A percentile compares a stretch with the other conserved stretches of the same genome.
phyloP scores from a whole-genome alignment of 345 rosid genomes.

The Microthlaspi erraticum region DNA sequence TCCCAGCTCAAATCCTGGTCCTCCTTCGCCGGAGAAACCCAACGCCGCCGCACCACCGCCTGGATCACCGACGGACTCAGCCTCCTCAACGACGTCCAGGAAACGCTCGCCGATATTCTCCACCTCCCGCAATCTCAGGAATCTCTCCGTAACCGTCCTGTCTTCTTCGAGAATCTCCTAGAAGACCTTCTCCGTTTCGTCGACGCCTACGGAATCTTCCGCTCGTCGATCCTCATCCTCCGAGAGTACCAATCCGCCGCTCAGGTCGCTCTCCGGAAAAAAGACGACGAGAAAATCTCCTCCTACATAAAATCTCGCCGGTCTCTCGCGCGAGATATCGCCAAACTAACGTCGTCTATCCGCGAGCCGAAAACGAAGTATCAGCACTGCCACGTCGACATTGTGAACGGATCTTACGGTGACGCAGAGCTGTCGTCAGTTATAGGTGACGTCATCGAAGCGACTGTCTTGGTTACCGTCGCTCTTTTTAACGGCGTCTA shows the following conservation, averaged over 20 bases:
- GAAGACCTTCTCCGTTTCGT: slow-evolving; percentile 47
- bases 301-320: slow-evolving; percentile 40
- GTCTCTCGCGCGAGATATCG: slow-evolving; percentile 32
- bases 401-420: slow-evolving; percentile 25
- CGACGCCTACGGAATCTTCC: slow-evolving; percentile 50
- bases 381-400: slow-evolving; percentile 23
- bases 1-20: slow-evolving; percentile 51
- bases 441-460: slow-evolving; percentile 39
- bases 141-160: slow-evolving; percentile 42
- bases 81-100: slow-evolving; percentile 47
- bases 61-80: slow-evolving; percentile 46
- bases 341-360: slow-evolving; percentile 37
- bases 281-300: slow-evolving; percentile 37
- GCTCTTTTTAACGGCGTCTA: slow-evolving; percentile 44
- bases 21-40: slow-evolving; percentile 22
- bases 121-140: slow-evolving; percentile 46
- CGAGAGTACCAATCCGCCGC: slow-evolving; percentile 47
- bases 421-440: slow-evolving; percentile 45
- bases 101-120: slow-evolving; percentile 43
- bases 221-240: slow-evolving; percentile 39
- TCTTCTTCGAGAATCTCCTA: slow-evolving; percentile 46
- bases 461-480: slow-evolving; percentile 39
- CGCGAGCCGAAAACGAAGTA: slow-evolving; percentile 37
- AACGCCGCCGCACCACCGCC: slow-evolving; percentile 34
- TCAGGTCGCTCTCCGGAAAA: slow-evolving; percentile 43